phyloP scores from a whole-genome alignment of 192 early-diverging fungal species.

The Chytriomyces sp. region DNA sequence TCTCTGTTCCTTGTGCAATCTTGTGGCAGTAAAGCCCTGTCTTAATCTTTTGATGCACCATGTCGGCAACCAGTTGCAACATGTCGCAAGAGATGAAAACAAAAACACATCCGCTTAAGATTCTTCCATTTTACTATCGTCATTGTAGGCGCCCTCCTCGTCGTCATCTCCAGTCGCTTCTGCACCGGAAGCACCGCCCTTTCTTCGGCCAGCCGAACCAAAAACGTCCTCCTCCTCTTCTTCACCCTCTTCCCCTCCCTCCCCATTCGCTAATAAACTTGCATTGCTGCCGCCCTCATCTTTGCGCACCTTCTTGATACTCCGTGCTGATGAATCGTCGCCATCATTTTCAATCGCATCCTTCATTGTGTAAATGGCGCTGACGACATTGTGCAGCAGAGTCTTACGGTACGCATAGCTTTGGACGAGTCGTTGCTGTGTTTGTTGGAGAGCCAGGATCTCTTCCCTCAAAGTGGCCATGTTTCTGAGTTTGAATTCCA shows the following conservation, averaged over 20 bases:
- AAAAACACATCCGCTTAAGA: background rate
- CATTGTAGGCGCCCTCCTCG: constrained; percentile 13
- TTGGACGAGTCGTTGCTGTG: constrained; percentile 4
- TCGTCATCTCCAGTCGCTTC: constrained; percentile 12
- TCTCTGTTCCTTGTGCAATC: background rate
- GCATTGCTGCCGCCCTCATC: background rate
- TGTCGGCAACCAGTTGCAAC: no score
- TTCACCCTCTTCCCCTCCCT: background rate
- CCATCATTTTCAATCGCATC: background rate
- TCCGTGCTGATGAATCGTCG: background rate
- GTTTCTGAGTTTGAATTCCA: constrained; percentile 6
- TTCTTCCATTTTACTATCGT: constrained; percentile 8
- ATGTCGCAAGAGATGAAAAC: no score
- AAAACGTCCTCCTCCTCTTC: background rate
- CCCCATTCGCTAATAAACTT: background rate
- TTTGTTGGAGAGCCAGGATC: background rate
- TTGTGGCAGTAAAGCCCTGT: no score
- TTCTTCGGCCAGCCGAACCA: background rate
- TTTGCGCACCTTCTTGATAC: background rate
- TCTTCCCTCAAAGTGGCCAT: constrained; percentile 5
- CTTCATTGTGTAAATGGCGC: background rate
- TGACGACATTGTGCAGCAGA: constrained; percentile 16
- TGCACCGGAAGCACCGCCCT: background rate
- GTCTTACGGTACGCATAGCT: constrained; percentile 1
- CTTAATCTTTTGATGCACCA: no score